A percentile compares a stretch with the other conserved stretches of the same genome.
These are phyloP conservation scores for Arabidopsis arenosa DNA, from an alignment of 345 rosid genomes.

Conservation along the genomic window DNA sequence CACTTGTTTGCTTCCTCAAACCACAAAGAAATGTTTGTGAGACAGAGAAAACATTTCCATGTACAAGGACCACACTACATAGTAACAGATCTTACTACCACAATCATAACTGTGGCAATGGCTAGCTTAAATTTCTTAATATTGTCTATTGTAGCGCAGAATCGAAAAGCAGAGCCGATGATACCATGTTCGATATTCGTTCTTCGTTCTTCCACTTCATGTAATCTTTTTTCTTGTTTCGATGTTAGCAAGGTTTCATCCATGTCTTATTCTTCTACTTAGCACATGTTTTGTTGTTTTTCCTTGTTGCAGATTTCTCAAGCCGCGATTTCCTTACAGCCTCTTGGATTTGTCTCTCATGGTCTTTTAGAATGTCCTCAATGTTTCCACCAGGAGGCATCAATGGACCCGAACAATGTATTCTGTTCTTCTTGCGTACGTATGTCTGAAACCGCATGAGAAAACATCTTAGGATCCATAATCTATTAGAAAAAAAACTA, in stretches of 20 bases:
- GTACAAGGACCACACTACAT: conserved; percentile 31
- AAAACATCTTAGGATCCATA: conserved; percentile 11
- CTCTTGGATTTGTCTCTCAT: conserved; percentile 90
- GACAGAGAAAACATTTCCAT: conserved; percentile 19
- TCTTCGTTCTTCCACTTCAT: conserved; percentile 8
- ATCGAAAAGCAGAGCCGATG: background rate
- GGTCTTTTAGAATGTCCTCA: conserved; percentile 84
- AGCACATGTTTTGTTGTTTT: conserved; percentile 39
- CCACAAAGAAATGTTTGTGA: conserved; percentile 18
- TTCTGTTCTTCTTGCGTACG: conserved; percentile 70
- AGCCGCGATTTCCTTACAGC: conserved; percentile 83
- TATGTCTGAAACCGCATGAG: conserved; percentile 56
- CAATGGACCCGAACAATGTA: conserved; percentile 89
- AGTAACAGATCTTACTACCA: conserved; percentile 34
- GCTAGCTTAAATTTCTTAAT: conserved; percentile 5
- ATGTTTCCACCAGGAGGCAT: conserved; percentile 94
- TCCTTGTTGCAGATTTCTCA: conserved; percentile 63
- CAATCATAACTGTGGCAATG: conserved; percentile 17
- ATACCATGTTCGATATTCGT: conserved; percentile 1
- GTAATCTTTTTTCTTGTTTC: conserved; percentile 22
- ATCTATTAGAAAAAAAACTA: background rate
- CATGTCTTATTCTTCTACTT: conserved; percentile 25
- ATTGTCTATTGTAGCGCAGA: background rate
- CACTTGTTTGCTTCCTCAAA: conserved; percentile 33
- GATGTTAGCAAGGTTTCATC: conserved; percentile 12